These are phyloP conservation scores for Pseudonitzschia delicatissima DNA, from an alignment of 108 stramenopile species.

Conservation along the genomic window DNA sequence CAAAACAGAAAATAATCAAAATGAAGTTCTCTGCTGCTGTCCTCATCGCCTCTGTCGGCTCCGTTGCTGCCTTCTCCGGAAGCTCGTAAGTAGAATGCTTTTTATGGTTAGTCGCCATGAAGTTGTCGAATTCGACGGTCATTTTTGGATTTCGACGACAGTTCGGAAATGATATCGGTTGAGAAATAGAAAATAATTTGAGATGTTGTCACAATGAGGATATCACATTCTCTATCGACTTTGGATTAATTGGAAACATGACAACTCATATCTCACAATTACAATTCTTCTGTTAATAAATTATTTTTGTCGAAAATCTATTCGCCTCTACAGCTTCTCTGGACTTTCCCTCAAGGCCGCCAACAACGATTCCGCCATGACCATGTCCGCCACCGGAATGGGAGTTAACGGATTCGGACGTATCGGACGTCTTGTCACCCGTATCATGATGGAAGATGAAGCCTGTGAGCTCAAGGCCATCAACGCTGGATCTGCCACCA, in stretches of 20 bases:
- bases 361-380: conserved; percentile 76
- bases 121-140: not conserved
- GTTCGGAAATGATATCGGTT: no score
- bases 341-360: conserved; percentile 70
- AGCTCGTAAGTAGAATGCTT: conserved; percentile 48
- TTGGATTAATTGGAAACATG: not conserved
- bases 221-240: no score
- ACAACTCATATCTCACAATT: not conserved
- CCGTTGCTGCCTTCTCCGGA: conserved; percentile 69
- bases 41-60: conserved; percentile 64
- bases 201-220: no score
- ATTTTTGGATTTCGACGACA: no score
- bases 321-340: conserved; percentile 51
- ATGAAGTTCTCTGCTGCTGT: conserved; percentile 85
- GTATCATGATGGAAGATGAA: conserved; percentile 94
- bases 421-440: conserved; percentile 99
- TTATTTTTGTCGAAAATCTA: no score
- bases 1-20: conserved; percentile 24
- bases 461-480: conserved; percentile 86
- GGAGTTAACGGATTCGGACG: conserved; percentile 99
- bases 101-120: no score
- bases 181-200: no score
- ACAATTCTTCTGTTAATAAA: not conserved
- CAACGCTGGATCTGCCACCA: conserved; percentile 97
- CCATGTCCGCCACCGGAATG: conserved; percentile 79